Evolutionary conservation across 495 filamentous ascomycete species (phyloP), one percentile per base, ranked within the genome.

Genomic region (Annulohypoxylon maeteangense): DNA sequence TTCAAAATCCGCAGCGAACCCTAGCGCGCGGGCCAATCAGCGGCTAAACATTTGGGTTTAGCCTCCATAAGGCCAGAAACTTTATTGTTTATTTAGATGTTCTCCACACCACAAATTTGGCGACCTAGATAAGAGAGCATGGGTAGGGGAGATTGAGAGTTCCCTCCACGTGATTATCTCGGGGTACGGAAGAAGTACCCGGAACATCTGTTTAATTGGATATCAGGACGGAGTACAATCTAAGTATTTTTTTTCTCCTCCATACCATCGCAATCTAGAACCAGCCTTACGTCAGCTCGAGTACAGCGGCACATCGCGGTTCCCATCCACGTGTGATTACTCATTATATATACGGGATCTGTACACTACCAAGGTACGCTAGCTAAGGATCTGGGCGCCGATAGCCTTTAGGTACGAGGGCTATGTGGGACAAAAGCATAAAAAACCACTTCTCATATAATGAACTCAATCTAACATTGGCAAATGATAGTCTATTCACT

Each of bases 271-370:
- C 47, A 50, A 51, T 51, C 23, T 51, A 51, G 47, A 51, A 27
- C 47, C 22, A 14, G 18, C 23, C 23, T 27, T 51, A 51, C 47
- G 47, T 51, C 23, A 51, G 23, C 47, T 29, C 22, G 3, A 23
- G 29, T 51, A 51, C 27, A 8, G 8, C 20, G 7, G 12, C n/a
- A 14, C 4, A 20, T 34, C 29, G 27, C 1, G 23, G 55, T 42
- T 23, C 22, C 22, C 34, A 27, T 42, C 55, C 40, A 61, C 58
- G 58, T 61, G 58, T 50, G 58, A 48, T 61, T 61, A 48, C 36
- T 44, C 40, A 44, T 18, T 44, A 44, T 44, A 44, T 44, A 18
- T 44, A 44, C 40, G 40, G 36, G 36, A 40, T 40, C 36, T 12
- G 36, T 40, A 40, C 36, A 14, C 12, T 40, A 40, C 36, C 36